These are phyloP conservation scores for Jaapia argillacea DNA, from an alignment of 768 basidiomycete species.

Conservation along the genomic window DNA sequence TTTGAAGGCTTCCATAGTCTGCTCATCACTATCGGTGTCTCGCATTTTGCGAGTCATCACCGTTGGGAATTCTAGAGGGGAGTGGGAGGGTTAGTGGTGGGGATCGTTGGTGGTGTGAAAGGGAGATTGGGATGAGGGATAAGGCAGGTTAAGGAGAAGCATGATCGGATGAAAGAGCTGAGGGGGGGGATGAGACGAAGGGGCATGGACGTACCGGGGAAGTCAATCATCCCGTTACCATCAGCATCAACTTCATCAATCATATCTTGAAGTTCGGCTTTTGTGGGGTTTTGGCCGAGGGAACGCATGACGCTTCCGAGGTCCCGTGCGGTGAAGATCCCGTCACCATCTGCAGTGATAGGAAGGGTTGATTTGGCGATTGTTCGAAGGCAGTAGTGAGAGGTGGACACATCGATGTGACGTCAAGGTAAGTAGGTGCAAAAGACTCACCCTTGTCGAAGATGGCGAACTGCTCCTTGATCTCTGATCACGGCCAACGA, in stretches of 20 bases:
- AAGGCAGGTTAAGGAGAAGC: no score
- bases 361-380: slow-evolving; percentile 4
- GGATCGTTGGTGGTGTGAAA: slow-evolving; percentile 39
- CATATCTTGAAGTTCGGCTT: slow-evolving; percentile 89
- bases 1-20: slow-evolving; percentile 94
- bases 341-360: slow-evolving; percentile 63
- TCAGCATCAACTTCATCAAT: slow-evolving; percentile 92
- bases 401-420: slow-evolving; percentile 4
- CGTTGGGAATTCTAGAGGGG: slow-evolving; percentile 74
- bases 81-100: no score
- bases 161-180: no score
- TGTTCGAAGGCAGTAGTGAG: slow-evolving; percentile 3
- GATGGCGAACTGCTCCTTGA: slow-evolving; percentile 98
- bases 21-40: slow-evolving; percentile 88
- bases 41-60: slow-evolving; percentile 88
- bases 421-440: slow-evolving; percentile 1
- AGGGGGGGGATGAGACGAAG: no score
- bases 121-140: no score
- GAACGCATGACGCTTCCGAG: slow-evolving; percentile 93
- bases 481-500: slow-evolving; percentile 51
- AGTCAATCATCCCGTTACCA: slow-evolving; percentile 83
- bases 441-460: slow-evolving; percentile 85
- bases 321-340: slow-evolving; percentile 85
- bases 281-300: slow-evolving; percentile 86
- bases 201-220: no score